phyloP scores from a whole-genome alignment of 202 grass and related monocot genomes.

The Zoysia matrella region DNA sequence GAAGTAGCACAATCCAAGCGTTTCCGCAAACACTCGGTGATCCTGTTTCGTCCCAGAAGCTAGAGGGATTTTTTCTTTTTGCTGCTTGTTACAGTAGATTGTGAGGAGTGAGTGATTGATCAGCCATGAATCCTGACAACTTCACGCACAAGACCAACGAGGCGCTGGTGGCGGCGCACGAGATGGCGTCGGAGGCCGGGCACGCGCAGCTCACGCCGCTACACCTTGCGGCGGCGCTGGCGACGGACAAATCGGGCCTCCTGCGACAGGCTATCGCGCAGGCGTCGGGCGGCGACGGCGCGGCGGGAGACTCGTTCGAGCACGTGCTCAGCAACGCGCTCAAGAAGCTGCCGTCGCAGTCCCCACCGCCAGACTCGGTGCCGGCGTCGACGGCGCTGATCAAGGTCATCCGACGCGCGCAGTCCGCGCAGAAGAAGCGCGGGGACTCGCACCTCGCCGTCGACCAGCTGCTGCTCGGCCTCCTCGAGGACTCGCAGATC shows the following conservation, averaged over 20 bases:
- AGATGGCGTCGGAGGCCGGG: constrained; percentile 70
- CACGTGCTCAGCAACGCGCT: constrained; percentile 60
- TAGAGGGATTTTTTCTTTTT: too few species aligned
- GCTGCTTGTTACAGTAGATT: too few species aligned
- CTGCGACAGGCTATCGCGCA: constrained; percentile 67
- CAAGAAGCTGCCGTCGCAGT: constrained; percentile 83
- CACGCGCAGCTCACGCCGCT: constrained; percentile 93
- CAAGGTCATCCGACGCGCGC: constrained; percentile 81
- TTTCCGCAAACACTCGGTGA: too few species aligned
- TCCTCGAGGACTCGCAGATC: constrained; percentile 88
- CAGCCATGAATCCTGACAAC: constrained; percentile 92
- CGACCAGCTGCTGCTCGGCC: constrained; percentile 84
- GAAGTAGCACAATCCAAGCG: too few species aligned
- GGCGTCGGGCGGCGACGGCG: constrained; percentile 46
- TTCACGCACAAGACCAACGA: constrained; percentile 99
- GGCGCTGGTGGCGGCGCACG: constrained; percentile 86
- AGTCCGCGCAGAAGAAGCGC: constrained; percentile 82
- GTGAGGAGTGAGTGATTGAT: too few species aligned
- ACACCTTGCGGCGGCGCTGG: constrained; percentile 72
- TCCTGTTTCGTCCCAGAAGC: too few species aligned
- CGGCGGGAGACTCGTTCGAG: constrained; percentile 70
- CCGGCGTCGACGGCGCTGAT: constrained; percentile 85
- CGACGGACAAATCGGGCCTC: constrained; percentile 53
- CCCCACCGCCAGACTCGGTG: constrained; percentile 68
- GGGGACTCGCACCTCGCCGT: constrained; percentile 88